Base-by-base conservation (phyloP, 768 basidiomycete genomes). In the Suillus cothurnatus region DNA sequence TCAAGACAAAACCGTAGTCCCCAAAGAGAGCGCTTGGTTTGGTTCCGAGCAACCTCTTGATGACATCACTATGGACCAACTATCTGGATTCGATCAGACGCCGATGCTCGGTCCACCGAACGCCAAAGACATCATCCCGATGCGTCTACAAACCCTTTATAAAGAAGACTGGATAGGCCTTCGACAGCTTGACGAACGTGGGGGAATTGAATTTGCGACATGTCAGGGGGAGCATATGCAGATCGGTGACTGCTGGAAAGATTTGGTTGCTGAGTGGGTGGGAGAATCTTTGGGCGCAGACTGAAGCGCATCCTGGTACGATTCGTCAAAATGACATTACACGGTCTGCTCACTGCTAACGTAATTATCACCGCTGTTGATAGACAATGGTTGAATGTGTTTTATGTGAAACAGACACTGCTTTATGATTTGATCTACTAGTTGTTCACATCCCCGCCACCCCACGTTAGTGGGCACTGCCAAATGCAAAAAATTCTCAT, bases 11-110 rank as follows among this genome's bases (percentile, higher is more conserved):
- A 94, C 91, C 4, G 90, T 92, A 28, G 81, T 94, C 23, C 94
- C 94, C 0, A 93, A 92, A 75, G 93, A 94, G 76, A 92, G 86
- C 69, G 79, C 91, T 14, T 94, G 93, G 93, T 95, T 95, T 76
- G 93, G 91, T 7, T 89, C 90, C 4, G 89, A 90, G 70, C 81
- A 81, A 2, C 78, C 77, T 2, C 64, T 73, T 9, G 76, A 80
- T 23, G 63, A 62, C 32, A 11, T 23, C 23, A 23, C n/a, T 34
- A 17, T 41, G 23, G 31, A 61, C 17, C 50, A 50, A 43, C 23
- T 6, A 60, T 63, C 9, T 63, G 32, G 50, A 28, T 53, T 58
- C 23, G 64, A 64, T 49, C 75, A 76, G 49, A 41, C 63, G 38
- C 56, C 61, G 26, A 38, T 67, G 12, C 23, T 21, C 23, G 61